A percentile compares a stretch with the other conserved stretches of the same genome.
Evolutionary conservation across 345 rosid genomes (phyloP).

Genomic region (Populus alba): DNA sequence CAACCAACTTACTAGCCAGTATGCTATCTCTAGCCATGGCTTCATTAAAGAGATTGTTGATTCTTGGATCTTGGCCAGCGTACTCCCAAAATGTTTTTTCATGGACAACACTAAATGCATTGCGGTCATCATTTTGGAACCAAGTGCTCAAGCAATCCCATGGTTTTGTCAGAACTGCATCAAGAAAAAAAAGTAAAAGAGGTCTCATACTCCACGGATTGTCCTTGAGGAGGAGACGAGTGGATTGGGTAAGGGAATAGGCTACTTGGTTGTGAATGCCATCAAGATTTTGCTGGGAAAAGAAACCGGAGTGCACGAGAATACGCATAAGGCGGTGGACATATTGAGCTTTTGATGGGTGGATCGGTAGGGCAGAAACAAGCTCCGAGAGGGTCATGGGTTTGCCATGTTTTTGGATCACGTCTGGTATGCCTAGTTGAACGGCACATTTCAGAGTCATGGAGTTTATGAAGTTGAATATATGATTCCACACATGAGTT

Average conservation of each 20-base stretch:
- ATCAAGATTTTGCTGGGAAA: background rate
- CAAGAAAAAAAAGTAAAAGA: background rate
- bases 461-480: slow-evolving; percentile 24
- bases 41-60: slow-evolving; percentile 4
- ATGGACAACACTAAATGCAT: slow-evolving; percentile 4
- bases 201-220: background rate
- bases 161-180: too few species aligned
- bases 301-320: slow-evolving; percentile 39
- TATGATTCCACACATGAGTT: slow-evolving; percentile 26
- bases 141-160: too few species aligned
- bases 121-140: background rate
- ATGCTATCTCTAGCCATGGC: slow-evolving; percentile 33
- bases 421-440: slow-evolving; percentile 38
- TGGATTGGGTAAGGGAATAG: slow-evolving; percentile 20
- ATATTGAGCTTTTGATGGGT: slow-evolving; percentile 13
- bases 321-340: slow-evolving; percentile 34
- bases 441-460: slow-evolving; percentile 41
- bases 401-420: slow-evolving; percentile 34
- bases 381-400: slow-evolving; percentile 38
- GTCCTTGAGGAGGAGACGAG: slow-evolving; percentile 26
- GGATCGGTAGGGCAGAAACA: slow-evolving; percentile 7
- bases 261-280: background rate
- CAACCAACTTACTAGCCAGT: slow-evolving; percentile 2
- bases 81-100: slow-evolving; percentile 18
- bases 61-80: background rate